phyloP scores from a whole-genome alignment of 2,329 filamentous ascomycete genomes.

The Aspergillus aculeatinus region DNA sequence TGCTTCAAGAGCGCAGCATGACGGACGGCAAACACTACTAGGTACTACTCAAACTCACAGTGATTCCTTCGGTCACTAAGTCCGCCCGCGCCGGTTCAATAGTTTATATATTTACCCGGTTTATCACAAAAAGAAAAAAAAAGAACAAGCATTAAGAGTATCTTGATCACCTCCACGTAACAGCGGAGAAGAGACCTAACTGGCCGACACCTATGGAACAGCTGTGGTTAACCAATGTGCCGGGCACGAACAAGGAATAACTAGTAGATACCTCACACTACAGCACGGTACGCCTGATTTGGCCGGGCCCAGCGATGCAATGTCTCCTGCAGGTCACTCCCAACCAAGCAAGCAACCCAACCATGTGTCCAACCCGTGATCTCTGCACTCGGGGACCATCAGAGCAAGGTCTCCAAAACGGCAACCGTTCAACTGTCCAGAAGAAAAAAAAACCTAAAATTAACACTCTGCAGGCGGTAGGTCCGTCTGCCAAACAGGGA shows the following conservation, averaged over 20 bases:
- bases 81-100: no score
- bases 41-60: no score
- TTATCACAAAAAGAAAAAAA: no score
- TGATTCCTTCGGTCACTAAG: not conserved
- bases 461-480: not conserved
- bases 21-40: not conserved
- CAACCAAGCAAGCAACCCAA: constrained; percentile 9
- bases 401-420: not conserved
- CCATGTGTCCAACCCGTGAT: constrained; percentile 8
- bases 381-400: not conserved
- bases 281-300: not conserved
- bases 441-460: not conserved
- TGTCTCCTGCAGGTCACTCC: constrained; percentile 10
- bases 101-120: not conserved
- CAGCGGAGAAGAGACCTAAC: no score
- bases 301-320: constrained; percentile 2
- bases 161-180: no score
- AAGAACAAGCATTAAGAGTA: no score
- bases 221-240: no score
- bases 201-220: no score
- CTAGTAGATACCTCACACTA: not conserved
- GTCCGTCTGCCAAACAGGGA: constrained; percentile 10
- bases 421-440: not conserved
- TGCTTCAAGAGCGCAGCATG: not conserved
- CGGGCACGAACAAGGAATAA: not conserved